Evolutionary conservation across 192 early-diverging fungal genomes (phyloP).

Genomic region (Rhizophagus sp.): DNA sequence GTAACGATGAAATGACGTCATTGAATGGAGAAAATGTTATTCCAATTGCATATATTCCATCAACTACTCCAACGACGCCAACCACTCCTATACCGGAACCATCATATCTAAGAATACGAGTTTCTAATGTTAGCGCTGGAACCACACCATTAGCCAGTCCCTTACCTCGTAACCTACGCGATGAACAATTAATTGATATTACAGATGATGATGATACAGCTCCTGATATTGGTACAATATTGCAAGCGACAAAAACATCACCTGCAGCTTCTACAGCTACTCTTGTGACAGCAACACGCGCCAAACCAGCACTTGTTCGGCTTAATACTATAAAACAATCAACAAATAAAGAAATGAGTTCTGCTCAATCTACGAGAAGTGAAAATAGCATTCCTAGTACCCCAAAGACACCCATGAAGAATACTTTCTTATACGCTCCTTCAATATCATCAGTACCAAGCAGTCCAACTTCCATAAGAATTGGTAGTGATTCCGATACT

Average conservation of each 20-base stretch:
- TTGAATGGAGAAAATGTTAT: constrained; percentile 22
- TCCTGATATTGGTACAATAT: constrained; percentile 13
- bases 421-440: background rate
- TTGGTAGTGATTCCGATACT: background rate
- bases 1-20: background rate
- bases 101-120: background rate
- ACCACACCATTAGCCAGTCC: constrained; percentile 28
- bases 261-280: constrained; percentile 17
- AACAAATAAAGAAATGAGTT: background rate
- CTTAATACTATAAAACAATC: constrained; percentile 3
- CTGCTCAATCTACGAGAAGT: background rate
- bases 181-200: background rate
- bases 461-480: background rate
- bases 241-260: constrained; percentile 16
- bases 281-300: constrained; percentile 24
- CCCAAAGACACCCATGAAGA: background rate
- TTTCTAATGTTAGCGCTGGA: constrained; percentile 1
- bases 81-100: constrained; percentile 2
- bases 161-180: background rate
- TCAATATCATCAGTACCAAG: constrained; percentile 16
- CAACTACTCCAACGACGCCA: background rate
- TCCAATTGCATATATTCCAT: constrained; percentile 31
- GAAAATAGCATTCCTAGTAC: background rate
- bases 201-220: background rate
- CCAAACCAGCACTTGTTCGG: constrained; percentile 26